Evolutionary conservation across 106 monocot species (phyloP).

Genomic region (Apostasia ramifera): DNA sequence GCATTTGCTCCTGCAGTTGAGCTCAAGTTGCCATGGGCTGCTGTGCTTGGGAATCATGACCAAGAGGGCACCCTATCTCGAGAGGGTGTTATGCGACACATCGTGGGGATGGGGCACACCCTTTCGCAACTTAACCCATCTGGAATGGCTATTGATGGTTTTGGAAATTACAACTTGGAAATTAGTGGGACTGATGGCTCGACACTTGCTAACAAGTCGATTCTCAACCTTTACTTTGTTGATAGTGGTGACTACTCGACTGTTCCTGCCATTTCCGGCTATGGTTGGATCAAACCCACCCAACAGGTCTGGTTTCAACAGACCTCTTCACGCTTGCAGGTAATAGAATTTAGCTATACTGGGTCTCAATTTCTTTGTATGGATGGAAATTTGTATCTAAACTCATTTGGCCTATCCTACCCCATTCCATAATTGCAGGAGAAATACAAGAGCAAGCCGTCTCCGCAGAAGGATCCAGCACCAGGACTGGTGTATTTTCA

Average conservation of each 20-base stretch:
- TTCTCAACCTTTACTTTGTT: constrained; percentile 83
- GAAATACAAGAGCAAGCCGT: constrained; percentile 40
- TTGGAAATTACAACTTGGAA: constrained; percentile 82
- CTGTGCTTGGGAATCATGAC: constrained; percentile 92
- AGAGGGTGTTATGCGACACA: constrained; percentile 64
- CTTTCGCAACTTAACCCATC: constrained; percentile 64
- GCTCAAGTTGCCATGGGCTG: constrained; percentile 87
- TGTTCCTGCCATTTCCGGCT: constrained; percentile 37
- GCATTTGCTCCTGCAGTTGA: constrained; percentile 62
- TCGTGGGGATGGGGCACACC: constrained; percentile 47
- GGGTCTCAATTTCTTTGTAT: neutral
- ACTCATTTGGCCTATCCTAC: neutral
- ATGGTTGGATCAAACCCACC: constrained; percentile 88
- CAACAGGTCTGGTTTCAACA: constrained; percentile 90
- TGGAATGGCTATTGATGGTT: constrained; percentile 66
- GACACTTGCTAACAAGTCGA: constrained; percentile 53
- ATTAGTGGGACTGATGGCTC: constrained; percentile 51
- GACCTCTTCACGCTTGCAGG: constrained; percentile 57
- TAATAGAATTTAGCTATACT: constrained; percentile 2
- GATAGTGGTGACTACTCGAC: constrained; percentile 94
- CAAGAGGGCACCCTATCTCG: constrained; percentile 75
- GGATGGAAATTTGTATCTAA: neutral
- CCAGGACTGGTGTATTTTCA: constrained; percentile 83
- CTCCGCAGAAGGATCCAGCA: constrained; percentile 46
- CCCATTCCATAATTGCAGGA: constrained; percentile 26